Evolutionary conservation across 495 filamentous ascomycete species (phyloP), one percentile per base, ranked within the genome.

Genomic region (Jackrogersella multiformis): DNA sequence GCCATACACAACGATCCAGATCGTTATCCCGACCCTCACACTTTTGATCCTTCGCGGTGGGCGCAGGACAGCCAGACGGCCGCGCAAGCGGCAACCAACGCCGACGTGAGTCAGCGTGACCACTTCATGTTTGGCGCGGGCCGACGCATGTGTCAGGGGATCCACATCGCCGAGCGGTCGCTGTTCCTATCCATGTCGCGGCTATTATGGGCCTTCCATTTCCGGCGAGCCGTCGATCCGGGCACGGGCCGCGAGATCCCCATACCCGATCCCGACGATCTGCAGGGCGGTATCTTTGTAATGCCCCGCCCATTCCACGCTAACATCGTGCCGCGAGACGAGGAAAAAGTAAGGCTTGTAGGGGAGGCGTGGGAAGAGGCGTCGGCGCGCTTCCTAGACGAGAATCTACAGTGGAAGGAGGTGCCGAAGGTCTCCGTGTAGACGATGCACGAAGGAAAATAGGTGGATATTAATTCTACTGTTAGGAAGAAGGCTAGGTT

Each of bases 131-230:
- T 84, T 61, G 85, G 85, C 1, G 83, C 79, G 15, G 86, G 86
- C 0, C 78, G 85, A 2, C 77, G 85, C 0, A 73, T 84, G 5
- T 88, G 86, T 48, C 78, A 80, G 0, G 86, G 85, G 0, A 38
- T 83, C 13, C 66, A 78, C 5, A 63, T 88, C 0, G 87, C 86
- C 0, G 85, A 87, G 34, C 74, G 75, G 1, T 82, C 73, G 2
- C 38, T 88, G 10, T 86, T 77, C 57, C 24, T 86, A 0, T 74
- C 60, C n/a, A 69, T 82, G 3, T 74, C 82, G 0, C 73, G 80
- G 24, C 54, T 84, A 0, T 59, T 89, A n/a, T 83, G 84, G 61
- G 81, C 76, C 0, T 88, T 87, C 59, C 61, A 84, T 38, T 73
- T 86, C 46, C 1, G 8, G 4, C 15, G 15, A 16, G 15, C 39